A percentile compares a stretch with the other conserved stretches of the same genome.
Evolutionary conservation across 768 basidiomycete genomes (phyloP).

Genomic region (Naganishia vishniacii): DNA sequence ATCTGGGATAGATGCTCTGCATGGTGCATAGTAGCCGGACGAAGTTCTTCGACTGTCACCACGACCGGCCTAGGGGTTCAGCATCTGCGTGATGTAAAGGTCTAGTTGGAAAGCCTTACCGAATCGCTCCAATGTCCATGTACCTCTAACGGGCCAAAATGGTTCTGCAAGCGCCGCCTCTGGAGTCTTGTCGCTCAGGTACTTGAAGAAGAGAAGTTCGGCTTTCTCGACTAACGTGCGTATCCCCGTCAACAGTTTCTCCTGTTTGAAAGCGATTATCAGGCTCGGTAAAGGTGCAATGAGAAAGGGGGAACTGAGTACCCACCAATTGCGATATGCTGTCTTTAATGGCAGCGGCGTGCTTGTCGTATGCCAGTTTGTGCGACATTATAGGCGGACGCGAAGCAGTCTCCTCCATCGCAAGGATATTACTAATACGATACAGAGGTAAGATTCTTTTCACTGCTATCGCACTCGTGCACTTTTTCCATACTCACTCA

Average conservation of each 20-base stretch:
- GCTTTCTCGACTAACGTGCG: slow-evolving; percentile 6
- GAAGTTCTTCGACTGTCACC: slow-evolving; percentile 2
- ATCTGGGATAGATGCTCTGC: neutral
- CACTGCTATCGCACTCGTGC: too few relatives aligned
- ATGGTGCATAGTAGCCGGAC: slow-evolving; percentile 5
- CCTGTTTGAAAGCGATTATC: neutral
- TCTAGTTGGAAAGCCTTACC: neutral
- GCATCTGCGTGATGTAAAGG: too few relatives aligned
- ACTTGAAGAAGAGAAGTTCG: slow-evolving; percentile 6
- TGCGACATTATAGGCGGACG: neutral
- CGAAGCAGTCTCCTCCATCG: slow-evolving; percentile 2
- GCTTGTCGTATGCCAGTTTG: slow-evolving; percentile 3
- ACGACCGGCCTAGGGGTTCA: too few relatives aligned
- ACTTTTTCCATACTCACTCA: neutral
- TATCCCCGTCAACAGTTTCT: slow-evolving; percentile 5
- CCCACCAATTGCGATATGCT: neutral
- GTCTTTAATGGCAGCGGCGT: neutral
- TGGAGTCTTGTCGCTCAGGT: slow-evolving; percentile 6
- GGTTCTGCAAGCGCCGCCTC: slow-evolving; percentile 12
- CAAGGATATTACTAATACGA: neutral
- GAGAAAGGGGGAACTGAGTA: neutral
- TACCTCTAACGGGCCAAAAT: slow-evolving; percentile 8
- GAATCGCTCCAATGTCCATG: slow-evolving; percentile 14
- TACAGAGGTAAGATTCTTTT: neutral
- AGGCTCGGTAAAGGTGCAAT: neutral